Percentiles rank a stretch among this genome's conserved stretches.
Evolutionary conservation across 176 grass and related monocot species (phyloP).

Genomic region (Musa acuminata): DNA sequence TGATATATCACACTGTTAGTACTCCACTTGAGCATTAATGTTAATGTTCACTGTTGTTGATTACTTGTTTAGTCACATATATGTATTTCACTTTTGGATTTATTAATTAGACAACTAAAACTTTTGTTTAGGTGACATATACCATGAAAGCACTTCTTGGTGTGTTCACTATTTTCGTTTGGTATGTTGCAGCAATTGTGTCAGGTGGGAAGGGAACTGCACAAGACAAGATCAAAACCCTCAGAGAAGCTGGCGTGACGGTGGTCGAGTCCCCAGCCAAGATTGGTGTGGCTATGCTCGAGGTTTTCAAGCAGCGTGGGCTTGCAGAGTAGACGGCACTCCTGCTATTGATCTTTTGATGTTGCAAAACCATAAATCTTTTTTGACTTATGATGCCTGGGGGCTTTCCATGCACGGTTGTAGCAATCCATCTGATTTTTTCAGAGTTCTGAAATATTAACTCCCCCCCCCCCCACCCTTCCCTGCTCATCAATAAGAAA

Average conservation of each 20-base stretch:
- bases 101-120: no score
- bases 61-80: no score
- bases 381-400: background rate
- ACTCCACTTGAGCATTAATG: no score
- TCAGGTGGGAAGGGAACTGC: conserved; percentile 91
- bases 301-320: conserved; percentile 83
- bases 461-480: background rate
- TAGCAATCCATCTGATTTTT: background rate
- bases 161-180: background rate
- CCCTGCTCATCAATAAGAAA: background rate
- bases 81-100: no score
- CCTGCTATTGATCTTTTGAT: background rate
- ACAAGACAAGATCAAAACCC: conserved; percentile 86
- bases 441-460: background rate
- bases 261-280: conserved; percentile 94
- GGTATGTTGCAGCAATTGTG: conserved; percentile 63
- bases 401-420: background rate
- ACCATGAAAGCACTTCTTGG: background rate
- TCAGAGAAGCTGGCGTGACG: conserved; percentile 78
- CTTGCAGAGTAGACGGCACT: conserved; percentile 57
- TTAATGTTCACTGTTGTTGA: no score
- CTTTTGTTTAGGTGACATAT: no score
- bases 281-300: conserved; percentile 71
- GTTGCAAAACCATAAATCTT: background rate
- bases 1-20: no score